Conservation (phyloP, 345 rosid genomes). For the Raphanus sativus region DNA sequence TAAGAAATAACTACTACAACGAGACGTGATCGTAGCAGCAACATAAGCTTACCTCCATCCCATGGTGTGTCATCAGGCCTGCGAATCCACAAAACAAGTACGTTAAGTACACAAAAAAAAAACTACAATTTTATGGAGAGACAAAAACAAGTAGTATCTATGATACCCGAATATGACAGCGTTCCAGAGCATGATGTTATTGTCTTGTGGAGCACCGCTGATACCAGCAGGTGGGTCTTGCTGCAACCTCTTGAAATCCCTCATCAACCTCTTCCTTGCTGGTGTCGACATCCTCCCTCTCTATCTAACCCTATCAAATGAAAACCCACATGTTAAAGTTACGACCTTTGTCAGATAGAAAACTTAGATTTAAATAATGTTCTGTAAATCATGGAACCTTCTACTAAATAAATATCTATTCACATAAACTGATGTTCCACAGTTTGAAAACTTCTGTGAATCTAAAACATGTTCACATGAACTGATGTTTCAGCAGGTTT, state of each 20-base stretch:
- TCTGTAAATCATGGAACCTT: background rate
- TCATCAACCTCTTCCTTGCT: constrained; percentile 73
- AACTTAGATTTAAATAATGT: background rate
- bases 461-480: background rate
- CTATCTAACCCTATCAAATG: background rate
- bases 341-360: background rate
- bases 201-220: constrained; percentile 71
- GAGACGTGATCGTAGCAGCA: background rate
- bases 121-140: background rate
- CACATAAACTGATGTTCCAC: background rate
- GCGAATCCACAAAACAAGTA: constrained; percentile 9
- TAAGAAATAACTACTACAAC: background rate
- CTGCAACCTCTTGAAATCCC: constrained; percentile 68
- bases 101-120: constrained; percentile 1
- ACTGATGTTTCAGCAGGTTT: background rate
- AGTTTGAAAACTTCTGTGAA: too few relatives aligned
- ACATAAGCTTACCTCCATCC: constrained; percentile 52
- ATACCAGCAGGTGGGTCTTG: constrained; percentile 72
- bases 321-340: background rate
- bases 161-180: constrained; percentile 64
- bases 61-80: constrained; percentile 71
- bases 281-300: constrained; percentile 56
- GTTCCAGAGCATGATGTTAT: constrained; percentile 65
- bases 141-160: background rate
- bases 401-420: background rate